phyloP scores from a whole-genome alignment of 768 basidiomycete species.

The Tremella yokohamensis region DNA sequence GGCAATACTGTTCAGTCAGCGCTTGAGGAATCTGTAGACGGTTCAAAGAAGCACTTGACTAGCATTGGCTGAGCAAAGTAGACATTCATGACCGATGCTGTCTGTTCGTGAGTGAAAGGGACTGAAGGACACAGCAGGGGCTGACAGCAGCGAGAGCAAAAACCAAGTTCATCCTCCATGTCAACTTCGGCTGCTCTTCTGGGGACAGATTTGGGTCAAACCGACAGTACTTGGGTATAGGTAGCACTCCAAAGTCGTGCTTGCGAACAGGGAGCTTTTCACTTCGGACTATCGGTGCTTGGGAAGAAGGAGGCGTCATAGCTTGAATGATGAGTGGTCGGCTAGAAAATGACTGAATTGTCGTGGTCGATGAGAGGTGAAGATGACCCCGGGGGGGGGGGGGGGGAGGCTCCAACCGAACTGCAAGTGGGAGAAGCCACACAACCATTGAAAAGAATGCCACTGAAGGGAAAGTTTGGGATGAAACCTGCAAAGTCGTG shows the following conservation, averaged over 20 bases:
- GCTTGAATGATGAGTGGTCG: too few relatives aligned
- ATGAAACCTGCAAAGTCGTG: too few relatives aligned
- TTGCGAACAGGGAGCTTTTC: conserved; percentile 17
- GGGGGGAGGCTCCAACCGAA: too few relatives aligned
- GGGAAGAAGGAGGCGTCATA: too few relatives aligned
- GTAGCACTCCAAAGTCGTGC: conserved; percentile 62
- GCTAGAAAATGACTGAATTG: too few relatives aligned
- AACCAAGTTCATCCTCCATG: conserved; percentile 54
- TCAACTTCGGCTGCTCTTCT: conserved; percentile 34
- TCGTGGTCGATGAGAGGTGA: too few relatives aligned
- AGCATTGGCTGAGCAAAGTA: conserved; percentile 71
- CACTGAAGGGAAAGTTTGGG: too few relatives aligned
- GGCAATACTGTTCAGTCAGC: conserved; percentile 34
- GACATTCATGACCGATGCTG: conserved; percentile 57
- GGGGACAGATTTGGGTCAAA: conserved; percentile 50
- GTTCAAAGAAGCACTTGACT: conserved; percentile 58
- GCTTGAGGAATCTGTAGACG: too few relatives aligned
- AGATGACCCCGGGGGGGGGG: too few relatives aligned
- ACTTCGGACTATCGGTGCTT: too few relatives aligned
- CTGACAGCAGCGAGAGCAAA: conserved; percentile 67
- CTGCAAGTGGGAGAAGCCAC: too few relatives aligned
- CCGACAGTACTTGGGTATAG: conserved; percentile 60
- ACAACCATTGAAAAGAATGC: too few relatives aligned
- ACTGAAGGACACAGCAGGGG: not conserved
- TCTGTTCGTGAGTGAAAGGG: conserved; percentile 15